Evolutionary conservation across 129 eudicot species (phyloP), one percentile per base, ranked within the genome.

Genomic region (Centella asiatica): DNA sequence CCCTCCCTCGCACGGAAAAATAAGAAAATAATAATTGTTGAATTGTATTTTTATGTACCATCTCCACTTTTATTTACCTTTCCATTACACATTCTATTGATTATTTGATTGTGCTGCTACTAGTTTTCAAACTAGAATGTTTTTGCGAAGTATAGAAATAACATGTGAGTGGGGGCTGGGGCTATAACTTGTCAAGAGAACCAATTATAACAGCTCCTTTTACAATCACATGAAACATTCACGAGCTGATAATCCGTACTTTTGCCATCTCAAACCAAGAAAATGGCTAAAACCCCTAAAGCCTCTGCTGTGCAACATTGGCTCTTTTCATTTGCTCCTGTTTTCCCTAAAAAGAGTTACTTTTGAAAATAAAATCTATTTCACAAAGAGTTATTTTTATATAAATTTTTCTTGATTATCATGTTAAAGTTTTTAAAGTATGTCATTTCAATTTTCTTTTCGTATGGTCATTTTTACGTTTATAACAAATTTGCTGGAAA

Each of bases 191-290:
- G 42, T 56, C 42, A 56, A 56, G 32, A 56, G 2, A 56, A 31
- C 62, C 32, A 74, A 77, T 59, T 56, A 66, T n/a, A 66, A 67
- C 77, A 60, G 71, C 70, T 66, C 70, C 4, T 37, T 32, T 27
- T 67, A 10, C 22, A 50, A 45, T 83, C 92, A 81, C 93, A 85
- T 85, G 93, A 80, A 74, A 71, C 70, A 69, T 76, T 80, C 86
- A 79, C 86, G 86, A 83, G 84, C 66, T 59, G 22, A 51, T 1
- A 23, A 13, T 74, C 67, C 67, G 59, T 72, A 53, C 74, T 76
- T 67, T 64, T 65, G 74, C 67, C 85, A 57, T 73, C 59, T 71
- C 34, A 61, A 74, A 18, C 62, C 73, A 45, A 44, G 27, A 56
- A 25, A 12, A 54, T 54, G 27, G 60, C 28, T 31, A 54, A 4